Conservation (phyloP, 352 stramenopile genomes). For the Phytophthora aleatoria region DNA sequence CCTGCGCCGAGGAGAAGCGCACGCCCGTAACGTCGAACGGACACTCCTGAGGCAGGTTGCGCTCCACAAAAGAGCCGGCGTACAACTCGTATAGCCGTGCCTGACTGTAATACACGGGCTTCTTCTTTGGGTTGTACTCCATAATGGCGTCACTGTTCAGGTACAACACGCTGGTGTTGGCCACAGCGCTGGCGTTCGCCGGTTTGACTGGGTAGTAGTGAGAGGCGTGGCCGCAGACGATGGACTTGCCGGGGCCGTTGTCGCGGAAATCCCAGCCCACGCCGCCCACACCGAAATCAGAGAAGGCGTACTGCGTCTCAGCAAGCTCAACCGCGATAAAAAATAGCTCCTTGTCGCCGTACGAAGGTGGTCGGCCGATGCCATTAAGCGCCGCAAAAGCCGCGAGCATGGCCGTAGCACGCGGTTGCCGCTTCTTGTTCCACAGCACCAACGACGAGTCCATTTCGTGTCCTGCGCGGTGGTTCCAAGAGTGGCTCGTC, state of each 20-base stretch:
- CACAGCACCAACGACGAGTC: conserved; percentile 82
- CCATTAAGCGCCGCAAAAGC: conserved; percentile 56
- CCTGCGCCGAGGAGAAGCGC: conserved; percentile 42
- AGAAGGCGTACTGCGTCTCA: conserved; percentile 73
- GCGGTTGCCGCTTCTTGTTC: conserved; percentile 69
- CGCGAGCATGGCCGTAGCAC: conserved; percentile 65
- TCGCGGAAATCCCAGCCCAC: conserved; percentile 49
- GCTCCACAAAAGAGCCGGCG: conserved; percentile 47
- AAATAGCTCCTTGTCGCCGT: conserved; percentile 84
- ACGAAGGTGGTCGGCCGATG: conserved; percentile 47
- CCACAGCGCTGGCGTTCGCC: conserved; percentile 10
- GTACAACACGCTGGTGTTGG: conserved; percentile 50
- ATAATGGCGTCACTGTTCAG: conserved; percentile 76
- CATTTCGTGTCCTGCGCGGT: conserved; percentile 66
- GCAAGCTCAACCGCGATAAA: conserved; percentile 72
- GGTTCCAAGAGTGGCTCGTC: conserved; percentile 67
- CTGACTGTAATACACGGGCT: conserved; percentile 53
- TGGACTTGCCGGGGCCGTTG: conserved; percentile 34
- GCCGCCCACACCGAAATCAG: conserved; percentile 61
- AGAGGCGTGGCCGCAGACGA: conserved; percentile 59
- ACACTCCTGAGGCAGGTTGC: conserved; percentile 53
- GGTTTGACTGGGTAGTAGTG: conserved; percentile 62
- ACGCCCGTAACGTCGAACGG: conserved; percentile 57
- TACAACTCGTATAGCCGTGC: conserved; percentile 58
- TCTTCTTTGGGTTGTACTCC: conserved; percentile 44